Conservation (phyloP, 2,329 filamentous ascomycete species). For the Phaeosphaeriaceae sp. region DNA sequence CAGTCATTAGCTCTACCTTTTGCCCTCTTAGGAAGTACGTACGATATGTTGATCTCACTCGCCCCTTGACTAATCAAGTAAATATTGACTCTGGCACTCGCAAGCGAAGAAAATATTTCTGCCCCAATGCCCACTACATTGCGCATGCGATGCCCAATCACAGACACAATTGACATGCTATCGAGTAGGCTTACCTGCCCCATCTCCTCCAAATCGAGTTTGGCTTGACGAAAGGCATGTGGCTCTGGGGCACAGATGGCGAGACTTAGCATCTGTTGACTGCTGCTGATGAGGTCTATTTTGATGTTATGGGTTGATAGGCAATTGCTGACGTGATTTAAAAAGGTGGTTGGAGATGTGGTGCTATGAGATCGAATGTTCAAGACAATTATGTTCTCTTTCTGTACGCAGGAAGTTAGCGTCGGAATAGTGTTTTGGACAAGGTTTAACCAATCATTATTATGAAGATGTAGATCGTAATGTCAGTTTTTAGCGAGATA, state of each 20-base stretch:
- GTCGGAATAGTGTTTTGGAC: too few species aligned
- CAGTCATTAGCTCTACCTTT: not conserved
- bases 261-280: slow-evolving; percentile 86
- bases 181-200: slow-evolving; percentile 85
- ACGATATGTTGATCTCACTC: slow-evolving; percentile 93
- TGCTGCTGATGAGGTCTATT: slow-evolving; percentile 91
- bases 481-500: not conserved
- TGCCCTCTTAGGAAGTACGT: not conserved
- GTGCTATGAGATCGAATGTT: slow-evolving; percentile 96
- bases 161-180: slow-evolving; percentile 88
- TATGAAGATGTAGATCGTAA: not conserved
- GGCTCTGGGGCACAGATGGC: slow-evolving; percentile 74
- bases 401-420: slow-evolving; percentile 45
- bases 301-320: slow-evolving; percentile 82
- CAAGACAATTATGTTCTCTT: slow-evolving; percentile 90
- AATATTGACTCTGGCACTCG: slow-evolving; percentile 82
- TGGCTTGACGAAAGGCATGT: slow-evolving; percentile 45
- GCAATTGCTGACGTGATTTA: slow-evolving; percentile 85
- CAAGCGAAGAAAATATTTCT: slow-evolving; percentile 88
- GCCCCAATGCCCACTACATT: slow-evolving; percentile 89
- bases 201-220: slow-evolving; percentile 73
- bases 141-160: slow-evolving; percentile 93
- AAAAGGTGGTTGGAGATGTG: slow-evolving; percentile 89
- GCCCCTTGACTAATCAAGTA: slow-evolving; percentile 99
- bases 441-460: too few species aligned